Evolutionary conservation across 2,329 filamentous ascomycete genomes (phyloP).

Genomic region (Neonectria faginata): DNA sequence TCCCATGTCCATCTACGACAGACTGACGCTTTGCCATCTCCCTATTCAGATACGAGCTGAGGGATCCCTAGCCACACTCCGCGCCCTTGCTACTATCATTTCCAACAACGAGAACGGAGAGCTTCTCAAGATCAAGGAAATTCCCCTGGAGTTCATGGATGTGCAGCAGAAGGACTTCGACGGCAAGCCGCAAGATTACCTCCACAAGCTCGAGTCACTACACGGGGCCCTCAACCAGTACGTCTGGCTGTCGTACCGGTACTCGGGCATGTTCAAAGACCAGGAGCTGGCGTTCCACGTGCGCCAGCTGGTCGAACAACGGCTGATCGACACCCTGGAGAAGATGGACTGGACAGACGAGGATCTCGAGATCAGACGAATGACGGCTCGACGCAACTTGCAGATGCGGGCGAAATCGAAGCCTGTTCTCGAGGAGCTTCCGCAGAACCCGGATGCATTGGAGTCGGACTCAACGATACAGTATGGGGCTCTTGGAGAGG

Average conservation of each 20-base stretch:
- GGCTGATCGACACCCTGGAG: conserved; percentile 65
- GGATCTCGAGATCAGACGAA: conserved; percentile 46
- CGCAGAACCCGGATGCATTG: neutral
- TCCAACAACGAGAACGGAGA: conserved; percentile 74
- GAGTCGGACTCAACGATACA: neutral
- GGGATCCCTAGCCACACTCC: conserved; percentile 63
- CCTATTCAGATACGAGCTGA: conserved; percentile 71
- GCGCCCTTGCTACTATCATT: conserved; percentile 76
- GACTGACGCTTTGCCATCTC: conserved; percentile 78
- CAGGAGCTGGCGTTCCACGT: conserved; percentile 82
- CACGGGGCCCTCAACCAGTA: conserved; percentile 89
- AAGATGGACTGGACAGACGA: conserved; percentile 63
- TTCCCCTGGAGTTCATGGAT: conserved; percentile 82
- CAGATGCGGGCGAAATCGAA: conserved; percentile 27
- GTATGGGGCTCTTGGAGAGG: neutral
- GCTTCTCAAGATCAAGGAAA: conserved; percentile 75
- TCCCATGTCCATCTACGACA: conserved; percentile 77
- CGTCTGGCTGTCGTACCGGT: conserved; percentile 93
- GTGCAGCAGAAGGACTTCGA: conserved; percentile 59
- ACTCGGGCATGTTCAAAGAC: conserved; percentile 81
- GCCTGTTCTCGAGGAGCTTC: conserved; percentile 25
- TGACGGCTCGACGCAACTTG: conserved; percentile 39
- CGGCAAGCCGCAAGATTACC: conserved; percentile 62
- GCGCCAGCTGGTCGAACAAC: conserved; percentile 80
- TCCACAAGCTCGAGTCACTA: conserved; percentile 78